These are phyloP conservation scores for Calonectria pseudoturangicola DNA, from an alignment of 2,329 filamentous ascomycete species.

Conservation along the genomic window DNA sequence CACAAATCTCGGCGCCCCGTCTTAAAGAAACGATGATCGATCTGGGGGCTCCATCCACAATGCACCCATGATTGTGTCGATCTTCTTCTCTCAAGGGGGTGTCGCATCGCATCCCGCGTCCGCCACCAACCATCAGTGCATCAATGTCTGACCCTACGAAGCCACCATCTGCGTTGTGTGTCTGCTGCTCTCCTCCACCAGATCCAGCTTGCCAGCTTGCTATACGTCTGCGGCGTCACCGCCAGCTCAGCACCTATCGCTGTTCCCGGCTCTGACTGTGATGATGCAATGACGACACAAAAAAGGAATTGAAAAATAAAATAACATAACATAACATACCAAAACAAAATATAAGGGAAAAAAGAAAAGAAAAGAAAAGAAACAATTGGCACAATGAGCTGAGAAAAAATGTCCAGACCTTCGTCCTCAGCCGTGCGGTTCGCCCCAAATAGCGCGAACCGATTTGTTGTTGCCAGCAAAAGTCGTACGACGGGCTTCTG, in stretches of 20 bases:
- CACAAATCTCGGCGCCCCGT: constrained; percentile 30
- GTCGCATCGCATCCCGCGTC: constrained; percentile 30
- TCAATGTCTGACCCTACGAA: constrained; percentile 28
- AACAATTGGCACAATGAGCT: background rate
- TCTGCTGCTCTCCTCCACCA: background rate
- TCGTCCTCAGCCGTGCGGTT: constrained; percentile 5
- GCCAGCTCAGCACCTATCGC: constrained; percentile 3
- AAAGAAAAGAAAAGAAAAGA: no score
- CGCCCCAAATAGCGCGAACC: constrained; percentile 20
- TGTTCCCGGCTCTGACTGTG: background rate
- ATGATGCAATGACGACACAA: constrained; percentile 5
- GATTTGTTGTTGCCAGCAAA: background rate
- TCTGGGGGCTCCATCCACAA: constrained; percentile 37
- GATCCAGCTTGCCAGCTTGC: background rate
- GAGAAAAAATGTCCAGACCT: background rate
- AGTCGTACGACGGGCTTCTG: constrained; percentile 42
- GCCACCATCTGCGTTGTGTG: constrained; percentile 25
- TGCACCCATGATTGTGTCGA: constrained; percentile 30
- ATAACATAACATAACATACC: no score
- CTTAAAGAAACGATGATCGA: constrained; percentile 27
- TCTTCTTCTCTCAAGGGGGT: constrained; percentile 16
- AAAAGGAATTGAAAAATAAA: no score
- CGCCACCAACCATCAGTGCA: constrained; percentile 25
- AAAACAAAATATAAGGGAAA: no score
- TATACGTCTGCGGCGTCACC: constrained; percentile 3